Base-by-base conservation (phyloP, 352 stramenopile genomes). In the Globisporangium canariense region DNA sequence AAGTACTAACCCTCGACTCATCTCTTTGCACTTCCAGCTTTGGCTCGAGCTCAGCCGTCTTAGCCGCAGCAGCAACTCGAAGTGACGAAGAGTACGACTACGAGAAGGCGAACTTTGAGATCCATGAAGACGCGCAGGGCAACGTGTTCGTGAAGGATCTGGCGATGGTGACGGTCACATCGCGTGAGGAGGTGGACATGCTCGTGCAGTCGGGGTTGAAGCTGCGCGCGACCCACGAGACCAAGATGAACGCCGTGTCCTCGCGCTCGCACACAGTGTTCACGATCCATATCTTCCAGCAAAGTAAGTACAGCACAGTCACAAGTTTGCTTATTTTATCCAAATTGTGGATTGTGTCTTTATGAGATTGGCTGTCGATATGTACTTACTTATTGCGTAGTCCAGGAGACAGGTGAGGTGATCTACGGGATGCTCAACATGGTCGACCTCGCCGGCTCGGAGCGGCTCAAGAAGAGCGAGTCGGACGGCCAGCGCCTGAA, bases 71-170 rank as follows among this genome's bases (percentile, higher is more conserved):
- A 28, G 60, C 49, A 2, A 38, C 14, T 5, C 60, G 51, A 6
- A 66, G 28, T n/a, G 86, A 94, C 52, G 86, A 94, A 49, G 81
- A 89, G 38, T 87, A 92, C 47, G 86, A 94, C 64, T 93, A 94
- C 60, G 83, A 94, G 49, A 91, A 88, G 74, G 90, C 89, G 57
- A 93, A 91, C 59, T 95, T 96, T 55, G 89, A 98, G 64, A 97
- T 98, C 40, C 90, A 97, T 55, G 93, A 98, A 65, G 93, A 98
- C 61, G 82, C 86, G 6, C 84, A 97, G 63, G 92, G 93, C 2
- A 85, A 92, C 25, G 93, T 98, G 25, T 97, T 97, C 50, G 90
- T 98, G n/a, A 97, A 97, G 68, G 91, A 97, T 41, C 66, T 98
- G 16, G 83, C 90, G 2, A 89, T 97, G 76, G 90, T 97, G 11